These are phyloP conservation scores for Sanghuangporus baumii DNA, from an alignment of 1,284 basidiomycete genomes.

Conservation along the genomic window DNA sequence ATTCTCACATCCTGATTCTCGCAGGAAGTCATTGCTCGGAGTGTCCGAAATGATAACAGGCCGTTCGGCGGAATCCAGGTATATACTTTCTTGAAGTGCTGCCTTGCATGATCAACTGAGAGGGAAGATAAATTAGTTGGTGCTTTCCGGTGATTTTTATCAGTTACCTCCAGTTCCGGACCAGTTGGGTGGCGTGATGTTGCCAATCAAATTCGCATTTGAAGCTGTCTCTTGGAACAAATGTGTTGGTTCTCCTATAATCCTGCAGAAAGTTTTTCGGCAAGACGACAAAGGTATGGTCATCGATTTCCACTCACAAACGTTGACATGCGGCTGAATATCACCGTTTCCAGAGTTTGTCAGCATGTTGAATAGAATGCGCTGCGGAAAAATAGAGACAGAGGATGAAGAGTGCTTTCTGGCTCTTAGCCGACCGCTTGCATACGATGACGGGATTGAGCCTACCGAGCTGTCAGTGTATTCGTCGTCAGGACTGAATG, in stretches of 20 bases:
- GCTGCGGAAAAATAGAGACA: conserved; percentile 46
- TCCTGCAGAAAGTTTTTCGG: conserved; percentile 61
- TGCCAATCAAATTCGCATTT: conserved; percentile 67
- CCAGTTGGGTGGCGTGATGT: conserved; percentile 31
- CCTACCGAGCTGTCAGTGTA: conserved; percentile 72
- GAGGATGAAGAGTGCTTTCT: conserved; percentile 52
- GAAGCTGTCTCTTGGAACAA: conserved; percentile 73
- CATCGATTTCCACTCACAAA: neutral
- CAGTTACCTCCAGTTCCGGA: conserved; percentile 88
- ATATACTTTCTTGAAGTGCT: conserved; percentile 9
- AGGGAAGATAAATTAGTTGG: conserved; percentile 40
- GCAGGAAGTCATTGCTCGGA: conserved; percentile 44
- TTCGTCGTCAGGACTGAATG: conserved; percentile 6
- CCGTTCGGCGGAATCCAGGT: conserved; percentile 78
- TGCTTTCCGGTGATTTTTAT: conserved; percentile 89
- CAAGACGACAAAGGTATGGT: conserved; percentile 57
- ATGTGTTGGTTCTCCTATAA: conserved; percentile 51
- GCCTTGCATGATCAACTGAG: conserved; percentile 14
- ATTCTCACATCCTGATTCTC: neutral
- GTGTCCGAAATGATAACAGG: conserved; percentile 37
- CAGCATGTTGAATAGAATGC: conserved; percentile 70
- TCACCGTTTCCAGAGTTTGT: conserved; percentile 44
- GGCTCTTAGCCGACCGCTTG: conserved; percentile 51
- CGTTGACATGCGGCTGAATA: neutral
- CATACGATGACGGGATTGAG: conserved; percentile 67